Percentiles rank a stretch among this genome's conserved stretches.
phyloP scores from a whole-genome alignment of 371 early-diverging fungal species.

The Rhizomucor miehei region DNA sequence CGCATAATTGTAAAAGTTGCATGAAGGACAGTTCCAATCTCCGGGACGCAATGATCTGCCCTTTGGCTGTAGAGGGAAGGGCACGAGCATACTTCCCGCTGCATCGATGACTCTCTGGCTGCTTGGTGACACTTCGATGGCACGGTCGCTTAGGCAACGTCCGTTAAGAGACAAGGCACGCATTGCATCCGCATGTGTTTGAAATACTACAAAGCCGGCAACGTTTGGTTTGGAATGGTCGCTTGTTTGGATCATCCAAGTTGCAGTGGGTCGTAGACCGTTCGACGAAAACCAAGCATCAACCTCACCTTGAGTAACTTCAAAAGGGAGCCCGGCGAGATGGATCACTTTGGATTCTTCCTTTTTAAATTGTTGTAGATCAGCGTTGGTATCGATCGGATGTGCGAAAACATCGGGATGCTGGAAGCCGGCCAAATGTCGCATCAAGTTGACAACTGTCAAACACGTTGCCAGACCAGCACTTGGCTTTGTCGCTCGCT shows the following conservation, averaged over 20 bases:
- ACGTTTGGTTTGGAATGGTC: slow-evolving; percentile 57
- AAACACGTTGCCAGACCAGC: slow-evolving; percentile 56
- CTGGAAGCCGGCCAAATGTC: slow-evolving; percentile 48
- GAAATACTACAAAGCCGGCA: slow-evolving; percentile 59
- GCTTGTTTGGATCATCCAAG: slow-evolving; percentile 54
- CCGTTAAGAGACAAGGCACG: slow-evolving; percentile 66
- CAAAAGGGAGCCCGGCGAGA: slow-evolving; percentile 58
- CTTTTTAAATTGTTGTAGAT: slow-evolving; percentile 62
- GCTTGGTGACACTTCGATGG: slow-evolving; percentile 68
- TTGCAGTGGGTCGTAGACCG: slow-evolving; percentile 53
- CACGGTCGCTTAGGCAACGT: slow-evolving; percentile 62
- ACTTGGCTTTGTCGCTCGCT: slow-evolving; percentile 31
- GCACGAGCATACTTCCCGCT: slow-evolving; percentile 49
- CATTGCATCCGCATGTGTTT: slow-evolving; percentile 59
- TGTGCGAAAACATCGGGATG: slow-evolving; percentile 63
- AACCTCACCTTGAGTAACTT: slow-evolving; percentile 64
- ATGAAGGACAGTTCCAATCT: slow-evolving; percentile 77
- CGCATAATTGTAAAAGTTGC: slow-evolving; percentile 79
- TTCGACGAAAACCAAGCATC: slow-evolving; percentile 65
- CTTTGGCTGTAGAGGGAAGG: slow-evolving; percentile 55
- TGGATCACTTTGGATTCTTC: slow-evolving; percentile 68
- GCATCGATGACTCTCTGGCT: slow-evolving; percentile 56
- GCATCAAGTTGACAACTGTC: slow-evolving; percentile 60
- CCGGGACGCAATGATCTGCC: slow-evolving; percentile 55
- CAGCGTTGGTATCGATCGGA: slow-evolving; percentile 65